Conservation (phyloP, 106 monocot species). For the Allium sativum region DNA sequence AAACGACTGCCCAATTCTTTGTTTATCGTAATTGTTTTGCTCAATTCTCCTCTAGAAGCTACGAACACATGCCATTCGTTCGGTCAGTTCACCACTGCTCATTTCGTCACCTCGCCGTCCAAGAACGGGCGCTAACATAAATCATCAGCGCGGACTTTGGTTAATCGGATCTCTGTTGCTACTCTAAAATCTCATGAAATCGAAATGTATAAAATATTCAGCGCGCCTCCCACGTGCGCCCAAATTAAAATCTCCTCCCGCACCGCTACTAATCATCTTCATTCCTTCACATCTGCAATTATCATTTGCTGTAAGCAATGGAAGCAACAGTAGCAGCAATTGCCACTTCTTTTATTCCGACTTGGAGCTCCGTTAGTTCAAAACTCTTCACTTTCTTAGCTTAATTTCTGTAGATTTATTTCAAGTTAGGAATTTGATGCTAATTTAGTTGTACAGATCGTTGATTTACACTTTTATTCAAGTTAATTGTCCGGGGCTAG, state of each 20-base stretch:
- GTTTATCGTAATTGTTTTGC: too few relatives aligned
- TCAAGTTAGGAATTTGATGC: too few relatives aligned
- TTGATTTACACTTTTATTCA: neutral
- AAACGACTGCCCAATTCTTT: too few relatives aligned
- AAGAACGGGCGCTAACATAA: too few relatives aligned
- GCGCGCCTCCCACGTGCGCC: neutral
- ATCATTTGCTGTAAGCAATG: neutral
- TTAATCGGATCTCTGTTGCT: too few relatives aligned
- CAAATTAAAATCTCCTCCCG: neutral
- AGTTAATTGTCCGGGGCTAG: too few relatives aligned
- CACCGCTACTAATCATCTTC: neutral
- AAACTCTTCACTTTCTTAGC: neutral
- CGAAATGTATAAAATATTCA: neutral
- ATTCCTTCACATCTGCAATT: neutral
- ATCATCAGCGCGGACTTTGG: too few relatives aligned
- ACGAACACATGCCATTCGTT: too few relatives aligned
- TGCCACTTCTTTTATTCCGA: slow-evolving; percentile 1
- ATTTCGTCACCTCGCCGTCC: too few relatives aligned
- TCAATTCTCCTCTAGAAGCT: too few relatives aligned
- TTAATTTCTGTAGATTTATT: too few relatives aligned
- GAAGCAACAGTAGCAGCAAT: neutral
- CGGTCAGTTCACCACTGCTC: too few relatives aligned
- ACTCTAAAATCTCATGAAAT: neutral
- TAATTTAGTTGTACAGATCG: neutral
- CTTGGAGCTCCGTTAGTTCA: slow-evolving; percentile 7